A percentile compares a stretch with the other conserved stretches of the same genome.
Evolutionary conservation across 768 basidiomycete genomes (phyloP).

Genomic region (Hypholoma fasciculare): DNA sequence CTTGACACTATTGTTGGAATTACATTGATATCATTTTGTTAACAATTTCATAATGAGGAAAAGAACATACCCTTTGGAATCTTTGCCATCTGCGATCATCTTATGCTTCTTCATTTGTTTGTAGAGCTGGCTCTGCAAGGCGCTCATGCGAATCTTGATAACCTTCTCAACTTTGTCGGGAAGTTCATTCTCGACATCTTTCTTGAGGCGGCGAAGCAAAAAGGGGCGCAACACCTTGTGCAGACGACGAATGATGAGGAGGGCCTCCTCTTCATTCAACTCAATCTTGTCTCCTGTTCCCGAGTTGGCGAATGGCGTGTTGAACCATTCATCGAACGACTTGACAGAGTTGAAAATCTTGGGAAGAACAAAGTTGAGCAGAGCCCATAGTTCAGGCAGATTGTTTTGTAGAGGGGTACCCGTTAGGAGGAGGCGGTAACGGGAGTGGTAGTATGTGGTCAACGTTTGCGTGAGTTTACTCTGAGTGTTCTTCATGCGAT

Average conservation of each 20-base stretch:
- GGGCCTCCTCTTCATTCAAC: conserved; percentile 98
- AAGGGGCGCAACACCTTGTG: conserved; percentile 97
- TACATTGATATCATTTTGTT: background rate
- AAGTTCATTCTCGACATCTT: conserved; percentile 93
- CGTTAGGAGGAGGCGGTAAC: conserved; percentile 91
- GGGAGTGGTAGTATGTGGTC: conserved; percentile 89
- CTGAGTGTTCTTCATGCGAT: conserved; percentile 97
- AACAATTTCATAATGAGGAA: background rate
- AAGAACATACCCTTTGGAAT: conserved; percentile 65
- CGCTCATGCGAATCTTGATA: conserved; percentile 94
- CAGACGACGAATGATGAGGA: conserved; percentile 93
- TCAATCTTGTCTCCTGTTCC: conserved; percentile 98
- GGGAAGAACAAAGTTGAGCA: conserved; percentile 92
- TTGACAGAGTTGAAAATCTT: conserved; percentile 99
- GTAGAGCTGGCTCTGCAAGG: conserved; percentile 88
- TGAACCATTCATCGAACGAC: conserved; percentile 99
- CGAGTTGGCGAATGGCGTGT: conserved; percentile 98
- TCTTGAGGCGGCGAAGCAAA: conserved; percentile 89
- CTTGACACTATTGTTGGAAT: conserved; percentile 68
- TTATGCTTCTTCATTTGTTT: conserved; percentile 99
- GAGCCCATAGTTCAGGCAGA: conserved; percentile 91
- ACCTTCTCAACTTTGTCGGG: conserved; percentile 99
- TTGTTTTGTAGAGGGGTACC: conserved; percentile 98
- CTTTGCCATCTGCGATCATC: conserved; percentile 87
- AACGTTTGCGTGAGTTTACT: conserved; percentile 86